A percentile compares a stretch with the other conserved stretches of the same genome.
Conservation (phyloP, 2,329 filamentous ascomycete genomes). For the Aspergillus sp. region DNA sequence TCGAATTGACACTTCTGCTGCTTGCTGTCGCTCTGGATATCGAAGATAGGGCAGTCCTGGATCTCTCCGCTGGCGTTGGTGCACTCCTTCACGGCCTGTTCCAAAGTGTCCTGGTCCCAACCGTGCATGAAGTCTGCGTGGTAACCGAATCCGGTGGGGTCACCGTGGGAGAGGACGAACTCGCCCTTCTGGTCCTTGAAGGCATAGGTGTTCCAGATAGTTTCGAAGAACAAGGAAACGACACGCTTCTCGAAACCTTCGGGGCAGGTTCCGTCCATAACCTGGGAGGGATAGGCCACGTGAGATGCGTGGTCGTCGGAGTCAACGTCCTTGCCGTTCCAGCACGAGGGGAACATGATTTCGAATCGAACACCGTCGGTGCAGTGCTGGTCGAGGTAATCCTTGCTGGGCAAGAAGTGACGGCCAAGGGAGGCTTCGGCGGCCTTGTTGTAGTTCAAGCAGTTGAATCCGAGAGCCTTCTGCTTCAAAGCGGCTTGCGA, state of each 20-base stretch:
- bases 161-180: slow-evolving; percentile 75
- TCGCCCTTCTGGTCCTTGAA: slow-evolving; percentile 61
- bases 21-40: slow-evolving; percentile 56
- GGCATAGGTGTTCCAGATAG: slow-evolving; percentile 69
- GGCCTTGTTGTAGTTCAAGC: slow-evolving; percentile 67
- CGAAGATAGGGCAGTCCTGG: slow-evolving; percentile 70
- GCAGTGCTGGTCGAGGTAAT: slow-evolving; percentile 75
- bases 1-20: slow-evolving; percentile 59
- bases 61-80: slow-evolving; percentile 66
- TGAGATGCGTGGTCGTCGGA: slow-evolving; percentile 56
- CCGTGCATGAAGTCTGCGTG: slow-evolving; percentile 77
- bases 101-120: slow-evolving; percentile 66
- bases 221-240: slow-evolving; percentile 77
- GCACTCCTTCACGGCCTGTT: slow-evolving; percentile 69
- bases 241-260: slow-evolving; percentile 62
- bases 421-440: slow-evolving; percentile 74
- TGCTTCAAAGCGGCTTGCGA: slow-evolving; percentile 69
- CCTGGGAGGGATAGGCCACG: slow-evolving; percentile 71
- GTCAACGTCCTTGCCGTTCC: slow-evolving; percentile 66
- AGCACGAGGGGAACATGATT: slow-evolving; percentile 85
- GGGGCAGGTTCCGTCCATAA: slow-evolving; percentile 74
- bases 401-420: slow-evolving; percentile 76
- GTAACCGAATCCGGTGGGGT: slow-evolving; percentile 70
- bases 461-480: slow-evolving; percentile 91
- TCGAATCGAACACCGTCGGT: slow-evolving; percentile 76